Evolutionary conservation across 306 rosid species (phyloP).

Genomic region (peach (Prunus persica)): Prunus_persica_NCBIv2 NC_034009.1:18478501-18479000

Average conservation of each 20-base stretch:
- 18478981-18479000: constrained; percentile 29
- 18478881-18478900: constrained; percentile 56
- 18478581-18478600: constrained; percentile 12
- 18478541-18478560: constrained; percentile 21
- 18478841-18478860: constrained; percentile 43
- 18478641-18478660: not conserved
- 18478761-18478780: not conserved
- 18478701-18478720: too few relatives aligned
- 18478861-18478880: constrained; percentile 34
- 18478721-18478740: not conserved
- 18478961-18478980: not conserved
- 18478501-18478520: constrained; percentile 38
- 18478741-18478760: not conserved
- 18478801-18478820: constrained; percentile 38
- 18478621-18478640: not conserved
- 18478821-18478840: constrained; percentile 56
- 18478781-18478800: constrained; percentile 35
- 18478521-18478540: constrained; percentile 37
- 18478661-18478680: not conserved
- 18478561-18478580: constrained; percentile 38
- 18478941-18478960: not conserved
- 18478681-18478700: not conserved
- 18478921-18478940: constrained; percentile 42
- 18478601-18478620: not conserved
- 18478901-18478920: constrained; percentile 35